phyloP scores from a whole-genome alignment of 2,329 filamentous ascomycete species.

The Cladophialophora exuberans region DNA sequence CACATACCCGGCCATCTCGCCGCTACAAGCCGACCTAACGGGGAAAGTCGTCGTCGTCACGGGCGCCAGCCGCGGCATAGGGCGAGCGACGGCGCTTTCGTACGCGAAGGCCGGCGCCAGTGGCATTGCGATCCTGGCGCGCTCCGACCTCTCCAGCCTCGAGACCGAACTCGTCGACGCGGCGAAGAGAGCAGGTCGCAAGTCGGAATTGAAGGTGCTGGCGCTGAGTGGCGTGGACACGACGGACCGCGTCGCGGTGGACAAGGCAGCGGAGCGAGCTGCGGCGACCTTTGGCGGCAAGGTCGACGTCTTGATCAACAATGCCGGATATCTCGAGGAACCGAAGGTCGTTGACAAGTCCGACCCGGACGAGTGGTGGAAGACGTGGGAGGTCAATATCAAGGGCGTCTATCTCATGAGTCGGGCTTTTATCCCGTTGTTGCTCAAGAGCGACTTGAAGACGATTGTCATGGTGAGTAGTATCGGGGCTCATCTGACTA shows the following conservation, averaged over 20 bases:
- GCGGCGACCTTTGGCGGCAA: constrained; percentile 2
- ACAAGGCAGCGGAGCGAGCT: constrained; percentile 1
- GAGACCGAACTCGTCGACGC: background rate
- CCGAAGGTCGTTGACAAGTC: background rate
- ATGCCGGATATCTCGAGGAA: background rate
- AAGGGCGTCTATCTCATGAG: constrained; percentile 29
- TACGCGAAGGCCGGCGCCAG: constrained; percentile 60
- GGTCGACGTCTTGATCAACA: constrained; percentile 12
- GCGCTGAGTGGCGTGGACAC: constrained; percentile 1
- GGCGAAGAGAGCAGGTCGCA: background rate
- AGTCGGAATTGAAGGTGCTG: background rate
- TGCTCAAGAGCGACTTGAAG: constrained; percentile 35
- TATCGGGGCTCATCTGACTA: constrained; percentile 42
- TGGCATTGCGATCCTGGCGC: constrained; percentile 55
- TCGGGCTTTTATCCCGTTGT: constrained; percentile 36
- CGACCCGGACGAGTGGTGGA: constrained; percentile 10
- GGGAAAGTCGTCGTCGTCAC: constrained; percentile 54
- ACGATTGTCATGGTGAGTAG: constrained; percentile 45
- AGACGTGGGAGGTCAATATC: constrained; percentile 20
- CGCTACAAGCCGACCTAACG: constrained; percentile 34
- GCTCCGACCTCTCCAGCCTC: constrained; percentile 40
- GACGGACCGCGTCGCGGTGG: background rate
- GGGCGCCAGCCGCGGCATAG: constrained; percentile 60
- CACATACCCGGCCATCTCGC: constrained; percentile 45
- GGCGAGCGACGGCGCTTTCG: constrained; percentile 55